A percentile compares a stretch with the other conserved stretches of the same genome.
Conservation (phyloP, 1,284 basidiomycete species). For the Boletus mariae region DNA sequence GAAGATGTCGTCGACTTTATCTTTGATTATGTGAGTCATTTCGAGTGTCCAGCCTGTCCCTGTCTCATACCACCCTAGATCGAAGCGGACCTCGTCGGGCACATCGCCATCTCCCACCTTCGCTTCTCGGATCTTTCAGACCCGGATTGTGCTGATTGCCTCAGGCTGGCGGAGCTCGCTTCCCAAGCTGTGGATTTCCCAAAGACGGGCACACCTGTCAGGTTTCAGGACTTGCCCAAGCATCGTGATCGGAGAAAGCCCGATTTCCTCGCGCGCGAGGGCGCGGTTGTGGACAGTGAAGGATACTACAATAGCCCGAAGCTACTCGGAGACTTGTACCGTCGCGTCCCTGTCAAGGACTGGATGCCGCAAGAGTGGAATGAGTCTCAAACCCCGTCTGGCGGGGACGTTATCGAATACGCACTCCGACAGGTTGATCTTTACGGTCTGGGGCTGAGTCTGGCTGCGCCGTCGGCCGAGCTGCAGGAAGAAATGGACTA, state of each 20-base stretch:
- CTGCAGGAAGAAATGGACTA: constrained; percentile 36
- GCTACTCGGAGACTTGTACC: constrained; percentile 38
- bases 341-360: constrained; percentile 35
- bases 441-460: constrained; percentile 28
- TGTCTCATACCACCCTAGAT: constrained; percentile 29
- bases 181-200: constrained; percentile 70
- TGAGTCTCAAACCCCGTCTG: constrained; percentile 21
- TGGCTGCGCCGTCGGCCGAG: constrained; percentile 23
- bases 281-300: constrained; percentile 21
- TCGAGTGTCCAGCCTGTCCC: not conserved
- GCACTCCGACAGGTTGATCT: constrained; percentile 24
- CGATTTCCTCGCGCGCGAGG: constrained; percentile 43
- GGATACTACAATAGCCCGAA: constrained; percentile 38
- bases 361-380: constrained; percentile 29
- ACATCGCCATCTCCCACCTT: constrained; percentile 58
- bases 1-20: constrained; percentile 50
- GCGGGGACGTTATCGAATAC: constrained; percentile 24
- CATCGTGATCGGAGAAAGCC: constrained; percentile 33
- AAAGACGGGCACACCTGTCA: constrained; percentile 60
- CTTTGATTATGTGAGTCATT: constrained; percentile 40
- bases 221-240: constrained; percentile 45
- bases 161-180: constrained; percentile 61
- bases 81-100: constrained; percentile 60
- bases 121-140: constrained; percentile 52
- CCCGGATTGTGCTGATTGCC: constrained; percentile 43